These are phyloP conservation scores for Scheffersomyces amazonensis DNA, from an alignment of 805 yeast species.

Conservation along the genomic window DNA sequence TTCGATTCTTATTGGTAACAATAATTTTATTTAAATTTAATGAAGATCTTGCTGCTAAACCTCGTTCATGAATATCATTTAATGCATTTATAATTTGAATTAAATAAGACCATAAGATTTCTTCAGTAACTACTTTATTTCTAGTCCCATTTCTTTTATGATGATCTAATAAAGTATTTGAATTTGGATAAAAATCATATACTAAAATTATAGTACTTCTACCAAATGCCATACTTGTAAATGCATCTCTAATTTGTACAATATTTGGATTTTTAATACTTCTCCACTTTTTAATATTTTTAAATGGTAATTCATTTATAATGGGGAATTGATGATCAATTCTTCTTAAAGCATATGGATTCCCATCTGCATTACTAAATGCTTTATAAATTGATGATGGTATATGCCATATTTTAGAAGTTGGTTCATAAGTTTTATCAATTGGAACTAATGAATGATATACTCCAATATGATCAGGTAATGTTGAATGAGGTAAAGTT, in stretches of 20 bases:
- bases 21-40: constrained; percentile 68
- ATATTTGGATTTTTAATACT: constrained; percentile 46
- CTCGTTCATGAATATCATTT: constrained; percentile 60
- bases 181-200: constrained; percentile 81
- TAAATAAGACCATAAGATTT: constrained; percentile 70
- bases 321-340: constrained; percentile 43
- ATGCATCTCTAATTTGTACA: constrained; percentile 72
- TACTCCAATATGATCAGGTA: constrained; percentile 58
- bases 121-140: constrained; percentile 57
- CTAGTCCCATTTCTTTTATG: constrained; percentile 47
- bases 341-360: constrained; percentile 71
- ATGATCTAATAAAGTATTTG: constrained; percentile 65
- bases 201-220: constrained; percentile 57
- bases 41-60: constrained; percentile 58
- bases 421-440: constrained; percentile 43
- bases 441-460: constrained; percentile 86
- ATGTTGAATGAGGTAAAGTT: constrained; percentile 44
- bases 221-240: constrained; percentile 83
- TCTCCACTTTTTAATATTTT: constrained; percentile 66
- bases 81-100: constrained; percentile 74
- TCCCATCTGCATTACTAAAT: constrained; percentile 74
- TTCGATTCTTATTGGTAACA: constrained; percentile 66
- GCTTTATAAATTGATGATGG: constrained; percentile 73
- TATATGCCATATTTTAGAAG: constrained; percentile 46
- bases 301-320: constrained; percentile 54